phyloP scores from a whole-genome alignment of 2,329 filamentous ascomycete species.

The Aspergillus flavus region DNA sequence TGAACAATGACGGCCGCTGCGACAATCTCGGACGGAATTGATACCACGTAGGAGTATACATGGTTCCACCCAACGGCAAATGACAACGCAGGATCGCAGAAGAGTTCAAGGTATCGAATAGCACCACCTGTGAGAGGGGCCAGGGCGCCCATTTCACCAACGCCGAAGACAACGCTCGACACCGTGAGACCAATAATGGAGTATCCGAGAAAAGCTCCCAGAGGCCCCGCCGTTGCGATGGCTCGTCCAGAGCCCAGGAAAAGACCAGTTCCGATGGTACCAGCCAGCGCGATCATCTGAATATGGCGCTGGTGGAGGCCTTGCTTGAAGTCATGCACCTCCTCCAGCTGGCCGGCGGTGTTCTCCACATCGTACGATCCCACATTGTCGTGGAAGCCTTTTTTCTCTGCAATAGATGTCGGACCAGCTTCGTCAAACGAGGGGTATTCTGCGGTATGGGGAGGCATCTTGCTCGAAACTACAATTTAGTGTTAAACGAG shows the following conservation, averaged over 20 bases:
- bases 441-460: not conserved
- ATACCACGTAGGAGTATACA: constrained; percentile 36
- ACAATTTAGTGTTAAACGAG: not conserved
- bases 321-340: constrained; percentile 24
- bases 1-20: constrained; percentile 31
- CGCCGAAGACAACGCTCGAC: constrained; percentile 35
- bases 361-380: constrained; percentile 21
- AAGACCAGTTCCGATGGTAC: constrained; percentile 42
- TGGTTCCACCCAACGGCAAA: constrained; percentile 45
- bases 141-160: constrained; percentile 42
- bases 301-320: constrained; percentile 38
- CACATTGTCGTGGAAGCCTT: not conserved
- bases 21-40: constrained; percentile 37
- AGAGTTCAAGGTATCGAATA: constrained; percentile 39
- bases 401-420: not conserved
- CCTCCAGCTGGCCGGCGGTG: constrained; percentile 24
- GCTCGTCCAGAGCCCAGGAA: constrained; percentile 41
- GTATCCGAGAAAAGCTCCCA: constrained; percentile 42
- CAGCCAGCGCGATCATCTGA: constrained; percentile 43
- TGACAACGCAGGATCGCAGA: constrained; percentile 41
- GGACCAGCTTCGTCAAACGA: not conserved
- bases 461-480: not conserved
- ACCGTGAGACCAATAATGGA: constrained; percentile 39
- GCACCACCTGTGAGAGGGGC: constrained; percentile 43
- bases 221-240: constrained; percentile 35